Evolutionary conservation across 768 basidiomycete species (phyloP).

Genomic region (Holtermannia corniformis): DNA sequence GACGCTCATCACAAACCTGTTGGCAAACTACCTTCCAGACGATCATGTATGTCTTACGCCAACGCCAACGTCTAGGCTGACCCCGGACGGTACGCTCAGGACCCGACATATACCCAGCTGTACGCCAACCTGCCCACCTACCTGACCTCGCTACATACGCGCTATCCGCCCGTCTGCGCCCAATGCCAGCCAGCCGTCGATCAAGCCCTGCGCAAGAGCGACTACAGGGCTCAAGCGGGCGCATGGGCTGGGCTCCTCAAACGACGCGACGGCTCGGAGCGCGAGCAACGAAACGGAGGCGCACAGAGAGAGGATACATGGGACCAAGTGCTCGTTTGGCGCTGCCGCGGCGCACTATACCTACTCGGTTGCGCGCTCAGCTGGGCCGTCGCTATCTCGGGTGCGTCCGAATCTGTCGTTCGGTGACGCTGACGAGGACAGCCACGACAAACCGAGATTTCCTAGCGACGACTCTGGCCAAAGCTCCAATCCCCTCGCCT

Average conservation of each 20-base stretch:
- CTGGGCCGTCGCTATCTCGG: constrained; percentile 45
- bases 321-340: constrained; percentile 57
- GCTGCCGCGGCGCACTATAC: constrained; percentile 61
- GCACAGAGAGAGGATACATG: constrained; percentile 44
- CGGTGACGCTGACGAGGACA: background rate
- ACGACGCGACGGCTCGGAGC: constrained; percentile 47
- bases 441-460: constrained; percentile 4
- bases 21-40: constrained; percentile 79
- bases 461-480: no score
- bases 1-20: constrained; percentile 69
- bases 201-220: constrained; percentile 65
- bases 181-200: constrained; percentile 69
- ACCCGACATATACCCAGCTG: constrained; percentile 59
- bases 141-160: constrained; percentile 59
- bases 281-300: constrained; percentile 44
- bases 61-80: background rate
- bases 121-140: constrained; percentile 62
- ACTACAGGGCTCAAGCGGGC: constrained; percentile 65
- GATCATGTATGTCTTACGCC: constrained; percentile 55
- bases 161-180: constrained; percentile 80
- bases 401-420: constrained; percentile 43
- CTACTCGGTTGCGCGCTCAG: constrained; percentile 46
- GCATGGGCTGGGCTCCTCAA: constrained; percentile 62
- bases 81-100: constrained; percentile 44
- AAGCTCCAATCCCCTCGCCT: no score